A percentile compares a stretch with the other conserved stretches of the same genome.
Conservation (phyloP, 1,284 basidiomycete species). For the Tylopilus sp. region DNA sequence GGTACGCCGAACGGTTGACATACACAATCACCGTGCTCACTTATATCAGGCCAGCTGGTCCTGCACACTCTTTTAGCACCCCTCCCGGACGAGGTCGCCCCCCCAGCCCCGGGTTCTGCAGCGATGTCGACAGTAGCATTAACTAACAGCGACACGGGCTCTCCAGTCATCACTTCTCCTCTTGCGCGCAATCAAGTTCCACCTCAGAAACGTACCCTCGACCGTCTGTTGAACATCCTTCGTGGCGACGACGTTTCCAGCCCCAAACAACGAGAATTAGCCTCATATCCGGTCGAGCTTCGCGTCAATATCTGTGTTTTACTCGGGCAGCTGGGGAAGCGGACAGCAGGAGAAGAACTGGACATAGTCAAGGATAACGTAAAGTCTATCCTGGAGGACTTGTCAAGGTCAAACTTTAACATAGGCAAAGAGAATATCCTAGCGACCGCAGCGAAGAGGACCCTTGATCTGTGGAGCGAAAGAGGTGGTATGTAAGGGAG, state of each 20-base stretch:
- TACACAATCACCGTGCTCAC: conserved; percentile 13
- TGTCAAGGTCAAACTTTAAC: conserved; percentile 35
- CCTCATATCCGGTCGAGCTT: conserved; percentile 59
- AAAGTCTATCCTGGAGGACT: conserved; percentile 48
- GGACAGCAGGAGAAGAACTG: conserved; percentile 46
- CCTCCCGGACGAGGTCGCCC: conserved; percentile 42
- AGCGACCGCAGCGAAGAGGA: conserved; percentile 40
- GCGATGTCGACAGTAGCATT: conserved; percentile 42
- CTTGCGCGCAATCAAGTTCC: conserved; percentile 39
- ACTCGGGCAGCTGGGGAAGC: conserved; percentile 57
- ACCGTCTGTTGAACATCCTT: conserved; percentile 61
- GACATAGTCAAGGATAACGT: conserved; percentile 48
- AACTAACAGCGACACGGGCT: conserved; percentile 40
- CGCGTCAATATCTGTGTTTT: conserved; percentile 70
- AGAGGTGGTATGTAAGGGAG: not conserved
- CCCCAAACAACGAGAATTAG: conserved; percentile 36
- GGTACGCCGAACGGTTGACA: conserved; percentile 38
- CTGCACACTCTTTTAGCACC: conserved; percentile 53
- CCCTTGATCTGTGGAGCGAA: conserved; percentile 45
- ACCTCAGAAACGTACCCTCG: conserved; percentile 51
- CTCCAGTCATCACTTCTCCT: conserved; percentile 40
- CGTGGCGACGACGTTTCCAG: conserved; percentile 29
- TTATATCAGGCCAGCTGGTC: conserved; percentile 52
- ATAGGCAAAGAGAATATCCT: conserved; percentile 45
- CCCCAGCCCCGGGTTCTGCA: conserved; percentile 35